Base-by-base conservation (phyloP, 495 filamentous ascomycete genomes). In the Tricharina praecox region DNA sequence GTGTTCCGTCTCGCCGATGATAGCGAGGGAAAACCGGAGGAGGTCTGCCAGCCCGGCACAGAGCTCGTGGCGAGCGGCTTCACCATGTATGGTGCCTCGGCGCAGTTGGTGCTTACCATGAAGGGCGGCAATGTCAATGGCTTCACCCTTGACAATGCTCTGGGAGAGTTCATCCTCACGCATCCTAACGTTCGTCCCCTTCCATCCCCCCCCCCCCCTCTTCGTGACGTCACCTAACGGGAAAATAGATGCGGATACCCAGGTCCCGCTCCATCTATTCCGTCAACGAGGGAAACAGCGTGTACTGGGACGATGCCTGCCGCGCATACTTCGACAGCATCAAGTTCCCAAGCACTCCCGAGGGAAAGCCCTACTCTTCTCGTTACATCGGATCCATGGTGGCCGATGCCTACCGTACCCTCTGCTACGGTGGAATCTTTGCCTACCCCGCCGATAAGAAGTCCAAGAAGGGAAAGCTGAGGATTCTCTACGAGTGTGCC, bases 71-170 rank as follows among this genome's bases (percentile, higher is more conserved):
- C 92, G 18, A 79, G 83, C 3, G 90, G 90, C 1, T 97, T 97
- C 70, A 97, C 90, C 64, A 97, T 97, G 90, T 97, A 97, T 66
- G 90, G 90, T 59, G 90, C 90, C 54, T 93, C 85, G 19, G 81
- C 90, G 4, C 87, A 95, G 66, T 70, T 97, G 44, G 90, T 97
- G 46, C 80, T 97, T 63, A 97, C 90, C 34, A 96, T 97, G 85
- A 82, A 79, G 63, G 84, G 82, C 47, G 85, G 90, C 36, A 72
- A 64, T 47, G 90, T 97, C 67, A 93, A 96, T 64, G 90, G 88
- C 48, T 97, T 96, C 70, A 97, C 90, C 20, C 73, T 97, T 58
- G 90, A 97, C 67, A 88, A 83, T 63, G 82, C 83, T 28, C 74
- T 97, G 33, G 90, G 90, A 64, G 90, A 97, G 70, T 97, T 97